A percentile compares a stretch with the other conserved stretches of the same genome.
Evolutionary conservation across 129 eudicot genomes (phyloP).

Genomic region (Kitagawia praeruptora): DNA sequence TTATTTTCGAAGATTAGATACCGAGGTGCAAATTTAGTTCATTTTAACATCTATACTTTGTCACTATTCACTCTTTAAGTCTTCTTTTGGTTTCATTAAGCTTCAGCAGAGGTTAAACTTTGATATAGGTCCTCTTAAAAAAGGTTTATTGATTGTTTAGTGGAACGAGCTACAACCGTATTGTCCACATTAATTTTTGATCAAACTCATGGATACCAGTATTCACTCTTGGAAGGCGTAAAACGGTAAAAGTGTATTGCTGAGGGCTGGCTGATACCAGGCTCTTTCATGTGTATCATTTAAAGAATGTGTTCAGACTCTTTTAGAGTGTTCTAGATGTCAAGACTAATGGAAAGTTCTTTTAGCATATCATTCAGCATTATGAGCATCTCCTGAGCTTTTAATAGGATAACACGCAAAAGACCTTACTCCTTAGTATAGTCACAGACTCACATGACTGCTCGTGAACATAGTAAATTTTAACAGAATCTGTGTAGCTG

Average conservation of each 20-base stretch:
- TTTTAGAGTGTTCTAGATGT: background rate
- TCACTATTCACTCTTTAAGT: background rate
- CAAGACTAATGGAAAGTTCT: background rate
- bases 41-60: background rate
- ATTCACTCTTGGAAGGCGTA: background rate
- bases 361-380: background rate
- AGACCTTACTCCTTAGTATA: background rate
- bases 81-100: background rate
- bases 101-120: background rate
- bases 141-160: too few species aligned
- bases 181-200: too few species aligned
- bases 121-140: background rate
- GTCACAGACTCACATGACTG: background rate
- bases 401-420: background rate
- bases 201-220: background rate
- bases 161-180: too few species aligned
- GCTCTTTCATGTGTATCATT: background rate
- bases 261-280: background rate
- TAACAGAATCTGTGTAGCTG: background rate
- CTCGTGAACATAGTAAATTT: background rate
- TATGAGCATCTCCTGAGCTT: background rate
- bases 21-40: slow-evolving; percentile 44
- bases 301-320: background rate
- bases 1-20: slow-evolving; percentile 64
- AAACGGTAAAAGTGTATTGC: background rate